phyloP scores from a whole-genome alignment of 2,329 filamentous ascomycete species.

The Metarhizium humberi region DNA sequence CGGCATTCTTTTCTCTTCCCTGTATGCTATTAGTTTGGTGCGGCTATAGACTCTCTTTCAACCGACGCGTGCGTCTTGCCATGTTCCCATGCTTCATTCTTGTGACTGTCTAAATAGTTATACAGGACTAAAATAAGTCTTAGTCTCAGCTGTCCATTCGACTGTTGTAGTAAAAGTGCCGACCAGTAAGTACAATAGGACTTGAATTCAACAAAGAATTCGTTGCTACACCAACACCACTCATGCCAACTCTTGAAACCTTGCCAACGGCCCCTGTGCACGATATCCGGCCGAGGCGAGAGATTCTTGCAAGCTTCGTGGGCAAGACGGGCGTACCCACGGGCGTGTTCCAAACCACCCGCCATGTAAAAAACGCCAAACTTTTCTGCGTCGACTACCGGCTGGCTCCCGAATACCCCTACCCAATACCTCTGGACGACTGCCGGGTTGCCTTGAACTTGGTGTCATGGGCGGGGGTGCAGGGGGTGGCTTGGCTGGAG shows the following conservation, averaged over 20 bases:
- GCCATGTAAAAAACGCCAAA: not conserved
- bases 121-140: too few species aligned
- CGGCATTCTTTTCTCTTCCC: too few species aligned
- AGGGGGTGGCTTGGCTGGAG: too few species aligned
- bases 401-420: slow-evolving; percentile 12
- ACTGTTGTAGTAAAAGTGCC: too few species aligned
- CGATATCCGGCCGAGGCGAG: not conserved
- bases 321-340: not conserved
- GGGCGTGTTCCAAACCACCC: not conserved
- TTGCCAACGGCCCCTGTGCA: not conserved
- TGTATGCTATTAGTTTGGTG: too few species aligned
- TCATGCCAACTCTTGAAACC: not conserved
- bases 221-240: not conserved
- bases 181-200: not conserved
- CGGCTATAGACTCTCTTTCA: too few species aligned
- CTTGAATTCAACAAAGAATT: not conserved
- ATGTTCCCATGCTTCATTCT: too few species aligned
- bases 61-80: too few species aligned
- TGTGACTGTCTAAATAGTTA: too few species aligned
- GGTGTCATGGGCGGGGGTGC: too few species aligned
- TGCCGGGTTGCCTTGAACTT: slow-evolving; percentile 5
- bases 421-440: slow-evolving; percentile 10
- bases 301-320: not conserved
- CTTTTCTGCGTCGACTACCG: slow-evolving; percentile 14
- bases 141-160: too few species aligned